Conservation (phyloP, 1,139 yeast genomes). For the Geotrichum candidum region DNA sequence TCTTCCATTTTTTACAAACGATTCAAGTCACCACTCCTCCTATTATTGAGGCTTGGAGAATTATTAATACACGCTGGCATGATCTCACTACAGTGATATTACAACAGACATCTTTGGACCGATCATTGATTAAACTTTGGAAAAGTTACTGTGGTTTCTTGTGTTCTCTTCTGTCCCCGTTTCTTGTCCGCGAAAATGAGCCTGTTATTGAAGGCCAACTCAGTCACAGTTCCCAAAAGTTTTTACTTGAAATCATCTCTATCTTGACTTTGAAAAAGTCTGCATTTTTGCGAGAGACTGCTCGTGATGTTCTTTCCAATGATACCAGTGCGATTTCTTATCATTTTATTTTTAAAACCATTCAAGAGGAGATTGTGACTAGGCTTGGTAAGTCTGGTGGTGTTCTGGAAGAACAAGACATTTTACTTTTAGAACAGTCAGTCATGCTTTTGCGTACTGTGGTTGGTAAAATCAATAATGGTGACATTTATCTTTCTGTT, state of each 20-base stretch:
- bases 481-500: constrained; percentile 39
- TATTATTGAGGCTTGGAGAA: constrained; percentile 54
- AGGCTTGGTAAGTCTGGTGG: constrained; percentile 3
- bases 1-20: constrained; percentile 49
- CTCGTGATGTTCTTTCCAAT: constrained; percentile 43
- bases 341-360: constrained; percentile 35
- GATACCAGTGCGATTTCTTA: constrained; percentile 44
- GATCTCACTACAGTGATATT: constrained; percentile 32
- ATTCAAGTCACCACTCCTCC: constrained; percentile 56
- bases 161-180: constrained; percentile 36
- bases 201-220: constrained; percentile 19
- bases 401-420: constrained; percentile 25
- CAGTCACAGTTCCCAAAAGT: constrained; percentile 18
- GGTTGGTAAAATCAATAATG: constrained; percentile 38
- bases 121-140: constrained; percentile 26
- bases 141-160: constrained; percentile 43
- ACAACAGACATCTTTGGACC: constrained; percentile 8
- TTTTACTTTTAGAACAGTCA: constrained; percentile 39
- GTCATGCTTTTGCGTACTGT: constrained; percentile 40
- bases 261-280: constrained; percentile 24
- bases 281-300: constrained; percentile 39
- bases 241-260: constrained; percentile 25
- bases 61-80: constrained; percentile 48
- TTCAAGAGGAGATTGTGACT: constrained; percentile 22
- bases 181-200: constrained; percentile 25